Conservation (phyloP, 768 basidiomycete species). For the Lentinula lateritia region DNA sequence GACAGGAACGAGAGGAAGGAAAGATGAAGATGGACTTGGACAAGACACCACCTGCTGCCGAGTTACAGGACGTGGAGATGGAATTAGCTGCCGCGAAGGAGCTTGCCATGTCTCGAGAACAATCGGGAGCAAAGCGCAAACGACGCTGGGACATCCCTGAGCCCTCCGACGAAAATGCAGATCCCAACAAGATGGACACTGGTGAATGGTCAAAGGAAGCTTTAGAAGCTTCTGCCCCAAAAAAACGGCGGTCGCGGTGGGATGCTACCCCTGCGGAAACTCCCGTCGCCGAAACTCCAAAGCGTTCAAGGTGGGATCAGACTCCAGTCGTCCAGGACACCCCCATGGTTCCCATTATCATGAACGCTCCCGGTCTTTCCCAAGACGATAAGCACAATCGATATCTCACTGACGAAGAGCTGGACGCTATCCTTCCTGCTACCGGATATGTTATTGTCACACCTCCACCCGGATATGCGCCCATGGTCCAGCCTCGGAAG, state of each 20-base stretch:
- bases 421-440: conserved; percentile 82
- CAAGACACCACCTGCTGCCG: conserved; percentile 83
- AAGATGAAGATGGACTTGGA: conserved; percentile 84
- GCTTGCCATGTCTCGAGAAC: conserved; percentile 21
- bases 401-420: conserved; percentile 94
- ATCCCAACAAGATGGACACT: conserved; percentile 51
- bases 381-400: conserved; percentile 95
- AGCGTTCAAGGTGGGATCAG: conserved; percentile 96
- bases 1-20: conserved; percentile 65
- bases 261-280: conserved; percentile 86
- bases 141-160: conserved; percentile 77
- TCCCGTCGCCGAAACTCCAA: conserved; percentile 59
- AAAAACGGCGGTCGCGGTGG: conserved; percentile 94
- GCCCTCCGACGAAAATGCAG: conserved; percentile 57
- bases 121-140: conserved; percentile 57
- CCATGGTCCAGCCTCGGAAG: conserved; percentile 59
- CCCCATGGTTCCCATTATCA: conserved; percentile 77
- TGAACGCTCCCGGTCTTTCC: conserved; percentile 83
- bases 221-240: conserved; percentile 68
- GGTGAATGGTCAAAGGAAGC: conserved; percentile 77
- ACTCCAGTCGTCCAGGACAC: conserved; percentile 67
- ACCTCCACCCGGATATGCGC: conserved; percentile 91
- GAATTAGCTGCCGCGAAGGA: conserved; percentile 58
- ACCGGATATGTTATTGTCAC: conserved; percentile 89
- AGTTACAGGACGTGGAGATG: conserved; percentile 64